These are phyloP conservation scores for Paramecium sonneborni DNA, from an alignment of 73 alveolate genomes.

Conservation along the genomic window DNA sequence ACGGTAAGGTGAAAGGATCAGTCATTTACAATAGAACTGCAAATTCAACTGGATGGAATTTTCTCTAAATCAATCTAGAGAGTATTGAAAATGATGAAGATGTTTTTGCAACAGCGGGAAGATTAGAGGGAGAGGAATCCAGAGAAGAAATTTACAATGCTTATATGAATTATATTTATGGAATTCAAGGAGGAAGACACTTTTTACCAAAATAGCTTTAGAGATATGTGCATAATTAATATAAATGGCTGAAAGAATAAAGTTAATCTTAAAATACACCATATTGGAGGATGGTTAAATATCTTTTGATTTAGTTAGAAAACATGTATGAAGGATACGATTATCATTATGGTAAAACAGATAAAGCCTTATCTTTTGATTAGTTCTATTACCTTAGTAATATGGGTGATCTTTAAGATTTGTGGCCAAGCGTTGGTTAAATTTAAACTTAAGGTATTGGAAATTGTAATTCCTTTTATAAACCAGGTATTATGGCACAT, in stretches of 20 bases:
- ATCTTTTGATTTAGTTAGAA: conserved; percentile 26
- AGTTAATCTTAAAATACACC: not conserved
- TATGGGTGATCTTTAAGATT: conserved; percentile 63
- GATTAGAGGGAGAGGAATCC: conserved; percentile 43
- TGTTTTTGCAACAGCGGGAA: conserved; percentile 40
- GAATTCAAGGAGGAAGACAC: conserved; percentile 17
- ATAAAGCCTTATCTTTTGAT: conserved; percentile 33
- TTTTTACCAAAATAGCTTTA: not conserved
- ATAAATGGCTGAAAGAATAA: conserved; percentile 44
- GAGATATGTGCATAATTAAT: not conserved
- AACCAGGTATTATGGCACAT: conserved; percentile 43
- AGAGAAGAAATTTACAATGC: conserved; percentile 44
- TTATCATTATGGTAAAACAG: not conserved
- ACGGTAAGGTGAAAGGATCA: not conserved
- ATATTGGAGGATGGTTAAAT: conserved; percentile 48
- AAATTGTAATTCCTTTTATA: conserved; percentile 2
- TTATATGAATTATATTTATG: not conserved
- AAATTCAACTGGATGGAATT: conserved; percentile 56
- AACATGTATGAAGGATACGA: conserved; percentile 60
- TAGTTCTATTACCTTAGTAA: conserved; percentile 55
- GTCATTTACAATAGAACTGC: conserved; percentile 42
- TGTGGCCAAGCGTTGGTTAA: not conserved
- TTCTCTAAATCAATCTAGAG: not conserved
- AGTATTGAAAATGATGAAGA: conserved; percentile 16
- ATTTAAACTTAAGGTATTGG: not conserved